phyloP scores from a whole-genome alignment of 345 rosid species.

The Mallotus nudiflorus region DNA sequence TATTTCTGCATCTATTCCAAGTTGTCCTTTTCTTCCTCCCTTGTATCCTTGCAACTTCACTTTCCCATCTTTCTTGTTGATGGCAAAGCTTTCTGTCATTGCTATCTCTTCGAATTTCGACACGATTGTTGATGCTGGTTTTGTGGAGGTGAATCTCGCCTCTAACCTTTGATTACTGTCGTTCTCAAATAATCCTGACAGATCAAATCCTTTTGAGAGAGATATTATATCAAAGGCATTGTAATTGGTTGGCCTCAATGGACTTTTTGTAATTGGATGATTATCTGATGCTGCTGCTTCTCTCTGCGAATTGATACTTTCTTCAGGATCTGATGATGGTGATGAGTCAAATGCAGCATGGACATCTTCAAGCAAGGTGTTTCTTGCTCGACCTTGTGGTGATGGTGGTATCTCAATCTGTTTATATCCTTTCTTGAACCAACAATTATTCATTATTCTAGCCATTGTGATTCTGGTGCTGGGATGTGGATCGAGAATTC shows the following conservation, averaged over 20 bases:
- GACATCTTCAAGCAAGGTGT: slow-evolving; percentile 39
- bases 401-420: slow-evolving; percentile 42
- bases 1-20: slow-evolving; percentile 70
- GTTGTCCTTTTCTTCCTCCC: slow-evolving; percentile 84
- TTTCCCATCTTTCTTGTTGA: slow-evolving; percentile 52
- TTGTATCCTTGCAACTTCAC: slow-evolving; percentile 58
- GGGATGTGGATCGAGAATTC: slow-evolving; percentile 71
- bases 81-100: slow-evolving; percentile 43
- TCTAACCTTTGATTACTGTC: slow-evolving; percentile 34
- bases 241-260: slow-evolving; percentile 43
- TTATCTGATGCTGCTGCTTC: neutral
- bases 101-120: slow-evolving; percentile 81
- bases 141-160: slow-evolving; percentile 53
- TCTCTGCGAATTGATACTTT: neutral
- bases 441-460: slow-evolving; percentile 56
- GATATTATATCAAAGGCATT: slow-evolving; percentile 86
- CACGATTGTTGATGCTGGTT: slow-evolving; percentile 58
- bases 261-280: slow-evolving; percentile 3
- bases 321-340: neutral
- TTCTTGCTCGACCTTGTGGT: slow-evolving; percentile 29
- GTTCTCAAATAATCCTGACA: slow-evolving; percentile 72
- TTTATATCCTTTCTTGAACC: slow-evolving; percentile 72
- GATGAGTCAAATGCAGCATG: slow-evolving; percentile 42
- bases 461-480: slow-evolving; percentile 54
- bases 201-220: slow-evolving; percentile 69